phyloP scores from a whole-genome alignment of 2,329 filamentous ascomycete genomes.

The Knufia fluminis region DNA sequence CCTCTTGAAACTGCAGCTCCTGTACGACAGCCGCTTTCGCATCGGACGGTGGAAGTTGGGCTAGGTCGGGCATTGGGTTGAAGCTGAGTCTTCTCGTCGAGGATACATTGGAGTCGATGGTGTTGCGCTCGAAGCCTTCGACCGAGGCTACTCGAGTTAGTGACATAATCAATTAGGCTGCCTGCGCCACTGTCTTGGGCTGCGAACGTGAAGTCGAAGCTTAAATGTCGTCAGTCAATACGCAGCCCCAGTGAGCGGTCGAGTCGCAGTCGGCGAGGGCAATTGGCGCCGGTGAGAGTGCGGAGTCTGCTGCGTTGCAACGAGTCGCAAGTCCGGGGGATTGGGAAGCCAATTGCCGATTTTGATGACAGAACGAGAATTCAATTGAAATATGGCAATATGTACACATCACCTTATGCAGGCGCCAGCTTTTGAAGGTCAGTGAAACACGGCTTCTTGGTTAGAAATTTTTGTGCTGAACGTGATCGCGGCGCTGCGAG shows the following conservation, averaged over 20 bases:
- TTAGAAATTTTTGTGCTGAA: not conserved
- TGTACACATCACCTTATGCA: not conserved
- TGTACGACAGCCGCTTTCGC: constrained; percentile 20
- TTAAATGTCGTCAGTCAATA: constrained; percentile 4
- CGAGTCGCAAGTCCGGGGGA: not conserved
- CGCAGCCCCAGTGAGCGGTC: not conserved
- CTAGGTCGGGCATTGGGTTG: constrained; percentile 32
- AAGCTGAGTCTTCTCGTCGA: constrained; percentile 32
- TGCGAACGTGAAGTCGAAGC: not conserved
- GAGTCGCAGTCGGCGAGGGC: not conserved
- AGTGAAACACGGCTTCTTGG: not conserved
- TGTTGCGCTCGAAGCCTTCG: constrained; percentile 34
- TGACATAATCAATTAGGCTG: constrained; percentile 29
- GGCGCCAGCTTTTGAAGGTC: not conserved
- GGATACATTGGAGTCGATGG: constrained; percentile 27
- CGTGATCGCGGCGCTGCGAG: not conserved
- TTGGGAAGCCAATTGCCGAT: not conserved
- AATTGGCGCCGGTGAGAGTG: not conserved
- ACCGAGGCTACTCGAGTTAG: constrained; percentile 34
- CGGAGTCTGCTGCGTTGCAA: not conserved
- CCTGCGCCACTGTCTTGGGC: not conserved
- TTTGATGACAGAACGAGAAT: not conserved
- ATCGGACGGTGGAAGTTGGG: constrained; percentile 27
- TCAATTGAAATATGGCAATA: not conserved
- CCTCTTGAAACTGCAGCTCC: constrained; percentile 31